Conservation (phyloP, 805 yeast species). For the Saccharomycopsis selenospora region DNA sequence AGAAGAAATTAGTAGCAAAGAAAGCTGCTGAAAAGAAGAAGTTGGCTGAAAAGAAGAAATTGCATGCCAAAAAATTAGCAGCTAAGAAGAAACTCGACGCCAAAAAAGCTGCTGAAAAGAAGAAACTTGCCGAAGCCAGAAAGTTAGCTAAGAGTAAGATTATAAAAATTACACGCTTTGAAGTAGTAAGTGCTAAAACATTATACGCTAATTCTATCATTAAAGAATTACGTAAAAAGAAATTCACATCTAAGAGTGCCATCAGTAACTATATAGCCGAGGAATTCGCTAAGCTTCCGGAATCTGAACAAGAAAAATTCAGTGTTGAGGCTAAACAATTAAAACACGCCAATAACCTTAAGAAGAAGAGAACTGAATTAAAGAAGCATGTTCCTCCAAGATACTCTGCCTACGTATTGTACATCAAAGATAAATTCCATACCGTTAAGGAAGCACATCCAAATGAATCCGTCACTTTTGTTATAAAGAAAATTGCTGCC, state of each 20-base stretch:
- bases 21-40: constrained; percentile 4
- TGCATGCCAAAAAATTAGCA: background rate
- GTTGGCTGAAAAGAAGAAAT: background rate
- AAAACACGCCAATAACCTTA: background rate
- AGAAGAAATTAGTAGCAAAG: constrained; percentile 3
- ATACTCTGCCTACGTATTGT: constrained; percentile 9
- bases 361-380: constrained; percentile 5
- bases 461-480: background rate
- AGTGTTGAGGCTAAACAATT: background rate
- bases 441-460: background rate
- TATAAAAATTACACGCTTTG: constrained; percentile 2
- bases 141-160: too few species aligned
- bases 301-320: constrained; percentile 4
- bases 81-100: background rate
- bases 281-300: constrained; percentile 2
- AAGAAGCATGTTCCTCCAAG: constrained; percentile 11
- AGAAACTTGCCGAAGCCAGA: constrained; percentile 1
- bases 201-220: constrained; percentile 12
- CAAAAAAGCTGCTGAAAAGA: constrained; percentile 5
- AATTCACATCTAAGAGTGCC: constrained; percentile 10
- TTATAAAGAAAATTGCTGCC: constrained; percentile 8
- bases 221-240: constrained; percentile 9
- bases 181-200: constrained; percentile 1
- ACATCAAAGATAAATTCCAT: constrained; percentile 9
- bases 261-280: constrained; percentile 4